Base-by-base conservation (phyloP, 768 basidiomycete genomes). In the Phaeolepiota aurea region DNA sequence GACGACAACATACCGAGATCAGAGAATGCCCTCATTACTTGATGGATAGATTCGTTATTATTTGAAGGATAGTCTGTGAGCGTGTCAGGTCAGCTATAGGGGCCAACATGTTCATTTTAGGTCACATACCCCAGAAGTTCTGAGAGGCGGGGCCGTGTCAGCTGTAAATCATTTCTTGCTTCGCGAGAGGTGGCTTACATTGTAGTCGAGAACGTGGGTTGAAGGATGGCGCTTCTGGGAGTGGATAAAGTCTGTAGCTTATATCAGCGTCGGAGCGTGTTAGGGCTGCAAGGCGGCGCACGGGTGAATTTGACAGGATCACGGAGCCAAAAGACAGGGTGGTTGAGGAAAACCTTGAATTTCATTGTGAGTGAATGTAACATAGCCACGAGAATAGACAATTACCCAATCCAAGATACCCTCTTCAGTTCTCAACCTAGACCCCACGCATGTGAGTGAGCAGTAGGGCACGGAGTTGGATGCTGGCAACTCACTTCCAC, bases 1-100 rank as follows among this genome's bases (percentile, higher is more conserved):
- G n/a, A n/a, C n/a, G n/a, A n/a, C n/a, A 28, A 36, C 40, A 15
- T 76, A n/a, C 72, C 65, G 44, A 74, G 66, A 52, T 80, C 77
- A 4, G 72, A 71, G 46, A 79, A 56, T 20, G 67, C 54, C 55
- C 73, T 72, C 63, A 72, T 64, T 16, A 64, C 57, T 50, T 64
- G 63, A 40, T 70, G 62, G 20, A 61, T 66, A 34, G 74, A 71
- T 53, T 74, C 68, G 9, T 68, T 63, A 45, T 68, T 68, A 12
- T 67, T 55, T 25, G 65, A 59, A 45, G 74, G 63, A 49, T 69
- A 77, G 52, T 75, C 76, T 57, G 48, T 39, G 46, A 44, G 44
- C 38, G 20, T 13, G 14, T 35, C 19, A 30, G 11, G n/a, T 28
- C 18, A 38, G 18, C 34, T 10, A n/a, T n/a, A n/a, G n/a, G n/a